These are phyloP conservation scores for Populus euphratica DNA, from an alignment of 345 rosid genomes.

Conservation along the genomic window DNA sequence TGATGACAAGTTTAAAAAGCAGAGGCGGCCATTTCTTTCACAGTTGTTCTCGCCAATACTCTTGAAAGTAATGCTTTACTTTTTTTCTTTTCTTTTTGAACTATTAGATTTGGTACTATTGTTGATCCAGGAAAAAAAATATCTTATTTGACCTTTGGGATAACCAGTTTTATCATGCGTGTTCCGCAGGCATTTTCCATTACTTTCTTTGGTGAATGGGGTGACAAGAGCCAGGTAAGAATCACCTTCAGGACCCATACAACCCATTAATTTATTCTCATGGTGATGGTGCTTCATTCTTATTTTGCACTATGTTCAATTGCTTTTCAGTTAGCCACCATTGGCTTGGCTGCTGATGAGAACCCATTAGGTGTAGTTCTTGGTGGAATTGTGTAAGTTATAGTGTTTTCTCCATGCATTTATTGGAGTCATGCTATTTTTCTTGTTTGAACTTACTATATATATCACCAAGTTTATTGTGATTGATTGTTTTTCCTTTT, in stretches of 20 bases:
- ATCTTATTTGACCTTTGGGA: neutral
- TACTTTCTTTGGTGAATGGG: conserved; percentile 96
- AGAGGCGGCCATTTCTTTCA: conserved; percentile 56
- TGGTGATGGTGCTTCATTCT: conserved; percentile 10
- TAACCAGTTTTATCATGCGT: conserved; percentile 14
- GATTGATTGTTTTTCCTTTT: conserved; percentile 12
- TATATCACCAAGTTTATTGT: neutral
- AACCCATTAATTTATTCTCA: neutral
- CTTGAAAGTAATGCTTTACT: conserved; percentile 55
- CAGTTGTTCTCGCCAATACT: conserved; percentile 85
- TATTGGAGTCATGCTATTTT: conserved; percentile 1
- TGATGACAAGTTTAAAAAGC: conserved; percentile 71
- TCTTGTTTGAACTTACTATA: neutral
- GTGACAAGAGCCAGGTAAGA: conserved; percentile 93
- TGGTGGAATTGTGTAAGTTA: conserved; percentile 74
- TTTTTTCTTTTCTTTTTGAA: neutral
- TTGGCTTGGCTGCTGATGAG: conserved; percentile 96
- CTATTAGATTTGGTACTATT: neutral
- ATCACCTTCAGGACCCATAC: neutral
- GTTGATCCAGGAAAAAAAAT: neutral
- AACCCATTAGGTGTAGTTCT: conserved; percentile 84
- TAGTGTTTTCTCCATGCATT: neutral
- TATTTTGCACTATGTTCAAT: conserved; percentile 3
- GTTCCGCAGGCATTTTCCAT: conserved; percentile 84
- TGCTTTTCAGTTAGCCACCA: conserved; percentile 74